Conservation (phyloP, 768 basidiomycete genomes). For the Tricholoma furcatifolium region DNA sequence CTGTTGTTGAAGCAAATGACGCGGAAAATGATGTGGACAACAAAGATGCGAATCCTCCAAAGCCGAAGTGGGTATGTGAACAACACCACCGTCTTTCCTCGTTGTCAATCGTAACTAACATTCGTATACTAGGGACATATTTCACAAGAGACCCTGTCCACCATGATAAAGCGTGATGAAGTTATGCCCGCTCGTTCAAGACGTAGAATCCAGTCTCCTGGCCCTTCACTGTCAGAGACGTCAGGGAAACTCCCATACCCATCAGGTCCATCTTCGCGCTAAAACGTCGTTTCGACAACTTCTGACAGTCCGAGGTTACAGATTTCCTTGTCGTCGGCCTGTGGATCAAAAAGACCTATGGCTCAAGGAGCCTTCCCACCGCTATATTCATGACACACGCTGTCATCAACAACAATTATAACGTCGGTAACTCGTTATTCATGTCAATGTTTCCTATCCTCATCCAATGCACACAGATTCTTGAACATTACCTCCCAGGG, state of each 20-base stretch:
- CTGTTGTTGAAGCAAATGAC: not conserved
- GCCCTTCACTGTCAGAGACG: constrained; percentile 32
- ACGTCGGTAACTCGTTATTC: constrained; percentile 26
- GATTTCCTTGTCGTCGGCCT: constrained; percentile 56
- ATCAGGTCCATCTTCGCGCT: constrained; percentile 39
- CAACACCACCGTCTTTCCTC: not conserved
- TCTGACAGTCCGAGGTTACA: constrained; percentile 22
- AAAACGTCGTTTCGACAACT: not conserved
- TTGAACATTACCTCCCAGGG: constrained; percentile 42
- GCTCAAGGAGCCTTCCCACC: constrained; percentile 52
- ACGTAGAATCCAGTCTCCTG: constrained; percentile 50
- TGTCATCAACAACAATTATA: constrained; percentile 61
- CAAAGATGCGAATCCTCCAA: not conserved
- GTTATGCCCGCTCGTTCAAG: constrained; percentile 55
- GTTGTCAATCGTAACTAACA: not conserved
- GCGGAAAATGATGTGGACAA: not conserved
- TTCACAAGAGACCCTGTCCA: constrained; percentile 67
- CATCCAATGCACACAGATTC: constrained; percentile 33
- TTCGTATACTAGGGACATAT: constrained; percentile 52
- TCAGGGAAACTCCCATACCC: constrained; percentile 58
- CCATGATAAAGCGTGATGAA: constrained; percentile 78
- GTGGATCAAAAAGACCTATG: constrained; percentile 61
- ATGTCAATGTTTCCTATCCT: not conserved
- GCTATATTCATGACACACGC: constrained; percentile 75
- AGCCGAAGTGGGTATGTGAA: constrained; percentile 14